Base-by-base conservation (phyloP, 139 green algal genomes). In the Spirogloea muscicola region DNA sequence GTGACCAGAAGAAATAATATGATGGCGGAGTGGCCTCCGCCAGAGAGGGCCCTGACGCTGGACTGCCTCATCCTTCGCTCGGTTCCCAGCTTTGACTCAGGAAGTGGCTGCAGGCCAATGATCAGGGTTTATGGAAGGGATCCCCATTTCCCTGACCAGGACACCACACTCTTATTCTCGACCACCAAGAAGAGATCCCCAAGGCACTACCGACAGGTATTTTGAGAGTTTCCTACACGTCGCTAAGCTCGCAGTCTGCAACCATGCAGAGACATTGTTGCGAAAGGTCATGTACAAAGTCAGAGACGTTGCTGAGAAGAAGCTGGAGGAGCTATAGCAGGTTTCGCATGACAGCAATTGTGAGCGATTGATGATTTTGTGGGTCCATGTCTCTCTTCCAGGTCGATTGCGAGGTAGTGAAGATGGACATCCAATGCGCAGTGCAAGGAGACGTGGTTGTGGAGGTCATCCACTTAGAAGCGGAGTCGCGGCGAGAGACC, bases 11-110 rank as follows among this genome's bases (percentile, higher is more conserved):
- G 48, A 21, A 74, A 71, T 5, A 76, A 21, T 48, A 69, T 18
- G 34, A 70, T 57, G 33, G 25, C 62, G 13, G 37, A 72, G 38
- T 79, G 67, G 74, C 67, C 67, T 4, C 67, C 67, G 38, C 33
- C 51, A 21, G 74, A 82, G 31, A 31, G 67, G 4, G 29, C 36
- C 2, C 49, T 82, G 5, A 7, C 46, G 10, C 67, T 82, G 31
- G 74, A 82, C 61, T 82, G 74, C 43, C 25, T 82, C 3, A 82
- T 82, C n/a, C 29, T 82, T 33, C 66, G 74, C 3, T 79, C 67
- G 4, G 34, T 82, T 38, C 74, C 74, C 16, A 63, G 10, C 31
- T 82, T 82, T 71, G 67, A 79, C 40, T 31, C n/a, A 18, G 58
- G 13, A 18, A 64, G 74, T 9, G 74, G 74, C 5, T 82, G 74